phyloP scores from a whole-genome alignment of 371 early-diverging fungal genomes.

The Batkoa obscura region DNA sequence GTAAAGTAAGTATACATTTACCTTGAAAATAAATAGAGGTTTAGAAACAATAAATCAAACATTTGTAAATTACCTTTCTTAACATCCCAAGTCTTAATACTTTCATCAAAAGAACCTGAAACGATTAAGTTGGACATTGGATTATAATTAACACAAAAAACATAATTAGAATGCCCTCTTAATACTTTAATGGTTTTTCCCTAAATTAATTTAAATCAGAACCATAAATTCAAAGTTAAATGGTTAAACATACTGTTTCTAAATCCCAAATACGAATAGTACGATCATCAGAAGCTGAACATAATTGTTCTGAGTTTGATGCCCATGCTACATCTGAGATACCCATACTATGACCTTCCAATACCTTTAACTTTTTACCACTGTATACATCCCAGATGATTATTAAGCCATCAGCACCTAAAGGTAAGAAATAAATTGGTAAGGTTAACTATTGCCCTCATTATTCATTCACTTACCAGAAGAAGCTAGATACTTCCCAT shows the following conservation, averaged over 20 bases:
- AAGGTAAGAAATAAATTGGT: neutral
- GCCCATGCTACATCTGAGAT: conserved; percentile 96
- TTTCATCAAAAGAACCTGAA: conserved; percentile 95
- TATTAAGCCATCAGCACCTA: conserved; percentile 77
- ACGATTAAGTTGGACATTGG: conserved; percentile 85
- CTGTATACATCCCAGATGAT: conserved; percentile 82
- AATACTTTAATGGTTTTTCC: conserved; percentile 57
- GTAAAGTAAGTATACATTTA: conserved; percentile 72
- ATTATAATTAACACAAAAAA: conserved; percentile 93
- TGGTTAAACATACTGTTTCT: conserved; percentile 27
- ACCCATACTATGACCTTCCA: conserved; percentile 83
- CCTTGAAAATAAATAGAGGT: conserved; percentile 14
- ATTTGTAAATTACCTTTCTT: conserved; percentile 36
- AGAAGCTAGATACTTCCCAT: conserved; percentile 90
- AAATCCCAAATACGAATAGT: conserved; percentile 82
- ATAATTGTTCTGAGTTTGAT: conserved; percentile 64
- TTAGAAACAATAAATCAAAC: neutral
- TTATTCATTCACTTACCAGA: conserved; percentile 37
- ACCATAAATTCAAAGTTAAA: neutral
- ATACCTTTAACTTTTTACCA: conserved; percentile 64
- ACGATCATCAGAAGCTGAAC: conserved; percentile 88
- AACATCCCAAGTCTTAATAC: conserved; percentile 92
- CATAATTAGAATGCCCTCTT: conserved; percentile 84
- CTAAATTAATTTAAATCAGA: conserved; percentile 11
- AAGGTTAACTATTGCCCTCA: neutral